Evolutionary conservation across 1,284 basidiomycete species (phyloP), one percentile per base, ranked within the genome.

Genomic region (Sanguinoderma infundibulare): DNA sequence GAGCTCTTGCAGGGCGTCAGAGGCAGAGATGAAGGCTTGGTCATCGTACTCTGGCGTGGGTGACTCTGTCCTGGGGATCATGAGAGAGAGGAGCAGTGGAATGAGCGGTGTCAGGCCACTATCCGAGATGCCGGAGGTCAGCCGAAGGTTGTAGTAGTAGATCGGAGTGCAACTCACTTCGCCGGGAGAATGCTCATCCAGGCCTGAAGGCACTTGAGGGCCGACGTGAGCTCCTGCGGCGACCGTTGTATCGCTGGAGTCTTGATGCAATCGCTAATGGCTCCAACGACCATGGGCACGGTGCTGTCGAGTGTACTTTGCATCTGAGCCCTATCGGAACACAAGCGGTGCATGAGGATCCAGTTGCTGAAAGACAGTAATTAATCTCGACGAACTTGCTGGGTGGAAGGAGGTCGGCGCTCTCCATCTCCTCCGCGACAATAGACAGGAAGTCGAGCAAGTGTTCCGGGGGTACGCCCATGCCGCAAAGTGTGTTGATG

Each of bases 391-490:
- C 87, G 75, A 70, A 95, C 94, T 87, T 90, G 78, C 84, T 87
- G 32, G 85, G 70, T n/a, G 88, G 87, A 49, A 93, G 74, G 56
- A 96, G 75, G 73, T 93, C 91, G 6, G 91, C 90, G 35, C 84
- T 83, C 15, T 82, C 81, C 14, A 93, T 81, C 72, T 96, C 94
- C 70, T 96, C 92, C 0, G 92, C 91, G 0, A 86, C 89, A 59
- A 95, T 95, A n/a, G 86, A 82, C 30, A 94, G 78, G 75, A 94
- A 94, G 67, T 95, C 92, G 46, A 94, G 81, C 30, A 91, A 73
- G 55, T 83, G 74, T 61, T 87, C 87, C 0, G 81, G 75, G 4
- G 83, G 73, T 0, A 83, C 83, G 20, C 88, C 85, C 6, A 80
- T 79, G 8, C 75, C 77, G 0, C 87, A 90, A 57, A 94, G 79